Percentiles rank a stretch among this genome's conserved stretches.
phyloP scores from a whole-genome alignment of 768 basidiomycete species.

The Lentinula sp. region DNA sequence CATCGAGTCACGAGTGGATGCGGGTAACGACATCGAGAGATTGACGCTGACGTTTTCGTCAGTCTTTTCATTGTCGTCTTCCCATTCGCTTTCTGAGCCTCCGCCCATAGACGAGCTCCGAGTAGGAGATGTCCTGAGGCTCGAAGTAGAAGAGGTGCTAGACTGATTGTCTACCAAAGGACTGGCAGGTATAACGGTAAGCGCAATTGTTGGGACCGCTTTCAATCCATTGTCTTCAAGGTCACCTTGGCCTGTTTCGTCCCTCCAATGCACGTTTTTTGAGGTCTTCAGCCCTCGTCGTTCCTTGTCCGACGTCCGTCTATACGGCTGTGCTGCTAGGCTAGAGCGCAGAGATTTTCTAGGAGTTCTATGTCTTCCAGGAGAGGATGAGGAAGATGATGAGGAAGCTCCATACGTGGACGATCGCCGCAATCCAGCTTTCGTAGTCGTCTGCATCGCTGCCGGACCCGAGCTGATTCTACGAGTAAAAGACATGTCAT shows the following conservation, averaged over 20 bases:
- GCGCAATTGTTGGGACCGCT: constrained; percentile 22
- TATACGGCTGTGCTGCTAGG: constrained; percentile 50
- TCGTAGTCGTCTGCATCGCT: constrained; percentile 24
- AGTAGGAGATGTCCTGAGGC: constrained; percentile 23
- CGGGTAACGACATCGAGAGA: constrained; percentile 38
- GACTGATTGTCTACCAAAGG: constrained; percentile 23
- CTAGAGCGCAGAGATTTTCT: constrained; percentile 71
- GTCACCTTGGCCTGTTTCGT: constrained; percentile 17
- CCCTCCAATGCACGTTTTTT: constrained; percentile 81
- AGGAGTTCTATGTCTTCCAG: constrained; percentile 52
- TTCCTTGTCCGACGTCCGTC: constrained; percentile 59
- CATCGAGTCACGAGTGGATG: constrained; percentile 24
- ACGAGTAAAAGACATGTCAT: constrained; percentile 41
- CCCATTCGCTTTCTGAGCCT: constrained; percentile 84
- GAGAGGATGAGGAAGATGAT: constrained; percentile 47
- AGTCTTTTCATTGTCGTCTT: constrained; percentile 81
- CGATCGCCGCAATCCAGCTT: constrained; percentile 32
- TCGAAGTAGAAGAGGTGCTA: constrained; percentile 15
- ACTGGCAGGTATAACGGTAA: constrained; percentile 38
- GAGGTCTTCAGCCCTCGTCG: constrained; percentile 46
- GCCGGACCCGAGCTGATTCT: constrained; percentile 47
- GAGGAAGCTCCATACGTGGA: constrained; percentile 32
- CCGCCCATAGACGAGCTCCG: constrained; percentile 42
- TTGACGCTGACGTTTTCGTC: constrained; percentile 68
- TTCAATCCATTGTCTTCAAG: constrained; percentile 7